Base-by-base conservation (phyloP, 805 yeast genomes). In the Yarrowia divulgata region DNA sequence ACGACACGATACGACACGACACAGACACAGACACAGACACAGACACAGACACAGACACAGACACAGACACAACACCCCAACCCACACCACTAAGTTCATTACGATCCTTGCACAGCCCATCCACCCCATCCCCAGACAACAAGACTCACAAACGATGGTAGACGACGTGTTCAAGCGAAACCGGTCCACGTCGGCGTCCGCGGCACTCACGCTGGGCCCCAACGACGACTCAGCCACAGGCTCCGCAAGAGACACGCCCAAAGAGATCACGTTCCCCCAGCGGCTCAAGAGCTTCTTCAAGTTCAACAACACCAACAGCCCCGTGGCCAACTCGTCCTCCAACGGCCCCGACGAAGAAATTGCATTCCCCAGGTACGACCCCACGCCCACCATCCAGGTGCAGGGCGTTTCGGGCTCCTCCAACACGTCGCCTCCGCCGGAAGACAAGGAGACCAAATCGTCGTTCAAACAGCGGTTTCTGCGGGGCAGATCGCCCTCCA, bases 221-320 rank as follows among this genome's bases (percentile, higher is more conserved):
- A 12, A 23, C 35, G 60, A 54, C 60, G 29, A 34, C 16, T 23
- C 29, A 23, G 1, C 32, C 19, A 4, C 9, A 1, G 32, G 16
- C 8, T 3, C 29, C 29, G 35, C 37, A 23, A 39, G 12, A 32
- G 54, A 63, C 23, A 1, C 52, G n/a, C 46, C 57, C 67, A 62
- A 37, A 6, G 55, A 60, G 35, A 45, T 49, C 46, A 63, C 68
- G 50, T 72, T 76, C 60, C 78, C 79, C n/a, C 76, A 72, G 71
- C 72, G 75, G 60, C 73, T 77, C 49, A 75, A 75, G 66, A 75
- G 70, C 68, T 72, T 77, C 68, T 77, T 77, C 70, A 73, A 74
- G 69, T 77, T 77, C 72, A 73, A 72, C 55, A 74, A 73, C 55
- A 71, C 73, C n/a, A 50, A 29, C 46, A 39, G 54, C 54, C 37